Conservation (phyloP, 345 rosid genomes). For the Pseudoturritis turrita region DNA sequence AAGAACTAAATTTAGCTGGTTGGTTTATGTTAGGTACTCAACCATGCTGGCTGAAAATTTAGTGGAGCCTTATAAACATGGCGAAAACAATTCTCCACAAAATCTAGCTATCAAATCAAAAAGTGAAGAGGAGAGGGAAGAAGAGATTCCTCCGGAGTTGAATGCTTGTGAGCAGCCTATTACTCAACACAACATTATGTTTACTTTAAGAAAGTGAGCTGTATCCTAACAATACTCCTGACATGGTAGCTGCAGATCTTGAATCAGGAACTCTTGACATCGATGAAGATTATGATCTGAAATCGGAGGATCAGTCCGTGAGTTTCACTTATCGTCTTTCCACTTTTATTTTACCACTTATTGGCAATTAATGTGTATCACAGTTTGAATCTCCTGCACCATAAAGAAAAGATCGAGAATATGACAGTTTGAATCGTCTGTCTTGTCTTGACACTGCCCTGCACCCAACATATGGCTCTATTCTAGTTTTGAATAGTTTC, state of each 20-base stretch:
- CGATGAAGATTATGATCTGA: constrained; percentile 68
- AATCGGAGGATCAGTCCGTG: constrained; percentile 70
- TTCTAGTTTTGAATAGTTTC: background rate
- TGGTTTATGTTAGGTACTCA: constrained; percentile 67
- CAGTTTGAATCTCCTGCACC: constrained; percentile 10
- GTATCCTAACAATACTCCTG: constrained; percentile 12
- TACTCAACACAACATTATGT: constrained; percentile 11
- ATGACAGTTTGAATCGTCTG: background rate
- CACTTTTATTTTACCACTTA: background rate
- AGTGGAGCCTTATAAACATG: constrained; percentile 48
- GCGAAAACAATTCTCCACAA: constrained; percentile 33
- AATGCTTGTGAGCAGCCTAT: constrained; percentile 44
- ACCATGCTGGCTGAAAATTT: constrained; percentile 99
- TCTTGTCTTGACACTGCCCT: background rate
- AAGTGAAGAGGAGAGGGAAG: constrained; percentile 34
- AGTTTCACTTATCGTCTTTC: constrained; percentile 29
- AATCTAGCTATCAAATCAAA: constrained; percentile 28
- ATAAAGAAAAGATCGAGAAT: background rate
- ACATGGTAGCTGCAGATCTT: constrained; percentile 34
- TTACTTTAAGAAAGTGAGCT: constrained; percentile 6
- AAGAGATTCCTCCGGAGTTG: constrained; percentile 31
- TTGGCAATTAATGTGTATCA: background rate
- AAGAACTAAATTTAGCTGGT: constrained; percentile 1
- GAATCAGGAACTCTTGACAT: constrained; percentile 42
- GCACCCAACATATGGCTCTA: constrained; percentile 7